A percentile compares a stretch with the other conserved stretches of the same genome.
Conservation (phyloP, 768 basidiomycete genomes). For the Leccinum arenicola region DNA sequence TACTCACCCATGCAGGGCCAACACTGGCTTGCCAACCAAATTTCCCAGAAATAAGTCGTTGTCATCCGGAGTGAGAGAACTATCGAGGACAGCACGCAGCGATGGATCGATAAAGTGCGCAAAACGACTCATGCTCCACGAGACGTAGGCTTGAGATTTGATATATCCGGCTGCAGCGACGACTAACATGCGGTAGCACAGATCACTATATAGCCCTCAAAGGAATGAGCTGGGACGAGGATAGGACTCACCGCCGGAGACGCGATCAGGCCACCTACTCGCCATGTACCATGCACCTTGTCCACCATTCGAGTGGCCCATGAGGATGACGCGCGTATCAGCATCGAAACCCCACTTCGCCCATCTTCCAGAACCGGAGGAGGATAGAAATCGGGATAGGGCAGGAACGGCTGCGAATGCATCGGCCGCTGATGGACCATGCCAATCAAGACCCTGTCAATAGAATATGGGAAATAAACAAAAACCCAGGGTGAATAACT, state of each 20-base stretch:
- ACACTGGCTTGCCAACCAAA: no score
- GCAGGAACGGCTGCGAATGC: constrained; percentile 63
- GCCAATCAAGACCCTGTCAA: constrained; percentile 85
- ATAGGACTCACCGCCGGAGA: constrained; percentile 51
- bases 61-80: no score
- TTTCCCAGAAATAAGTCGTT: no score
- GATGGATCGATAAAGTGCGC: no score
- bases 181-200: constrained; percentile 35
- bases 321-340: constrained; percentile 52
- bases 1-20: no score
- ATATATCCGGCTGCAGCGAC: constrained; percentile 81
- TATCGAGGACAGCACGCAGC: no score
- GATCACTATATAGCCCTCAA: background rate
- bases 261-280: constrained; percentile 72
- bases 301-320: constrained; percentile 93
- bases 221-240: background rate
- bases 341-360: constrained; percentile 37
- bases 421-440: constrained; percentile 75
- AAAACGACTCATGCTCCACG: constrained; percentile 67
- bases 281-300: constrained; percentile 86
- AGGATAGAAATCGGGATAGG: constrained; percentile 45
- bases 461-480: background rate
- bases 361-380: constrained; percentile 34
- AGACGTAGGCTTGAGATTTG: constrained; percentile 85
- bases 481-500: background rate